These are phyloP conservation scores for Cryptosporidium meleagridis DNA, from an alignment of 169 alveolate species.

Conservation along the genomic window DNA sequence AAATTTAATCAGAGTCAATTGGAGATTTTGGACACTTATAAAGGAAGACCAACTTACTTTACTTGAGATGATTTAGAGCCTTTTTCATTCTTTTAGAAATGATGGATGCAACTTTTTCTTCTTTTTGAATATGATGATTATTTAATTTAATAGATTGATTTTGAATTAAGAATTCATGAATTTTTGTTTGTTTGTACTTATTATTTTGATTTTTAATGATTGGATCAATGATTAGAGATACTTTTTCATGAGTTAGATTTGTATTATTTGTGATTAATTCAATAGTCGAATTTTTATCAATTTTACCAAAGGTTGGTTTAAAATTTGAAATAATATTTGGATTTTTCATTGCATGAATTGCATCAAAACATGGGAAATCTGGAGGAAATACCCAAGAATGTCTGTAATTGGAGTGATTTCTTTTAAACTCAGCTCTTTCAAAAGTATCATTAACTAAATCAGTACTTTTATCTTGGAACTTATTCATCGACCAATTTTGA, in stretches of 20 bases:
- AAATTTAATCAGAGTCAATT: constrained; percentile 81
- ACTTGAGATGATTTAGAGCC: constrained; percentile 65
- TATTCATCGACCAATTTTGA: constrained; percentile 86
- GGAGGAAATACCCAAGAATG: constrained; percentile 68
- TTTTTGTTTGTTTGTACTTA: constrained; percentile 16
- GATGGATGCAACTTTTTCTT: constrained; percentile 40
- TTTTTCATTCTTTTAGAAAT: constrained; percentile 71
- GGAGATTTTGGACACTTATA: constrained; percentile 82
- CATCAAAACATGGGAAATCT: constrained; percentile 53
- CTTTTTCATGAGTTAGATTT: constrained; percentile 13
- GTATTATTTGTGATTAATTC: constrained; percentile 20
- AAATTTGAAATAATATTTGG: constrained; percentile 12
- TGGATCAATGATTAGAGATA: constrained; percentile 22
- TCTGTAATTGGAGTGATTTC: constrained; percentile 48
- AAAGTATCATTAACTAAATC: neutral
- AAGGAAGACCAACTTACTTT: constrained; percentile 84
- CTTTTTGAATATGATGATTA: neutral
- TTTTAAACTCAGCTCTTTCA: constrained; percentile 55
- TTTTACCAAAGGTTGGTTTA: constrained; percentile 40
- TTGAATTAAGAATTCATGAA: constrained; percentile 4
- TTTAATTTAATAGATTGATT: too few species aligned
- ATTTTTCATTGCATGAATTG: constrained; percentile 59
- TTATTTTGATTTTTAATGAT: constrained; percentile 19
- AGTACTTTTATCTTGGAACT: constrained; percentile 1
- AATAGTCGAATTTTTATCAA: constrained; percentile 1